phyloP scores from a whole-genome alignment of 768 basidiomycete genomes.

The Pleurotus salmoneostramineus region DNA sequence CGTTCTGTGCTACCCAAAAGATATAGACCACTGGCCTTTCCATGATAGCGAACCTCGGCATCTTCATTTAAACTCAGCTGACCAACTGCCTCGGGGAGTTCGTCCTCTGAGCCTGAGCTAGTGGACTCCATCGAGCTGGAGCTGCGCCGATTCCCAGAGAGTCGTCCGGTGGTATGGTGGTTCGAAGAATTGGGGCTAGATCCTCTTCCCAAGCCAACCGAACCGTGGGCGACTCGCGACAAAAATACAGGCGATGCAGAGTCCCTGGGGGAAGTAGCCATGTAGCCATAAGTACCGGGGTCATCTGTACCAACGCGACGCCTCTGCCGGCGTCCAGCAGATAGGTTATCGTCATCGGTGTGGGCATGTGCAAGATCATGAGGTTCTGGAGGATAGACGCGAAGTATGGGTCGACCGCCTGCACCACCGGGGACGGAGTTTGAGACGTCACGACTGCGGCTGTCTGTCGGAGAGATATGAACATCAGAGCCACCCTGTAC shows the following conservation, averaged over 20 bases:
- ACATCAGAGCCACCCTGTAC: conserved; percentile 2
- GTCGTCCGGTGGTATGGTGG: conserved; percentile 5
- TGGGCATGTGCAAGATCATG: not conserved
- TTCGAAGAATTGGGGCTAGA: not conserved
- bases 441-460: conserved; percentile 4
- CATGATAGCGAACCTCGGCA: conserved; percentile 81
- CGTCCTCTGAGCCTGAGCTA: conserved; percentile 36
- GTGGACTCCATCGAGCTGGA: conserved; percentile 27
- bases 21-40: conserved; percentile 79
- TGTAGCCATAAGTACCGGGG: conserved; percentile 14
- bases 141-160: conserved; percentile 20
- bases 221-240: conserved; percentile 9
- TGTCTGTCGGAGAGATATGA: conserved; percentile 7
- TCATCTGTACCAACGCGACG: conserved; percentile 40
- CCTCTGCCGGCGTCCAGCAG: conserved; percentile 43
- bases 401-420: conserved; percentile 11
- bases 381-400: conserved; percentile 14
- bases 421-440: not conserved
- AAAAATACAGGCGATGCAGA: conserved; percentile 4
- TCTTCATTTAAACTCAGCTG: conserved; percentile 89
- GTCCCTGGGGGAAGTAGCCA: conserved; percentile 8
- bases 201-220: conserved; percentile 4
- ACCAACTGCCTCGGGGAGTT: conserved; percentile 66
- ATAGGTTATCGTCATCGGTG: conserved; percentile 22
- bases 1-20: conserved; percentile 61